These are phyloP conservation scores for Neofusicoccum ribis DNA, from an alignment of 2,329 filamentous ascomycete species.

Conservation along the genomic window DNA sequence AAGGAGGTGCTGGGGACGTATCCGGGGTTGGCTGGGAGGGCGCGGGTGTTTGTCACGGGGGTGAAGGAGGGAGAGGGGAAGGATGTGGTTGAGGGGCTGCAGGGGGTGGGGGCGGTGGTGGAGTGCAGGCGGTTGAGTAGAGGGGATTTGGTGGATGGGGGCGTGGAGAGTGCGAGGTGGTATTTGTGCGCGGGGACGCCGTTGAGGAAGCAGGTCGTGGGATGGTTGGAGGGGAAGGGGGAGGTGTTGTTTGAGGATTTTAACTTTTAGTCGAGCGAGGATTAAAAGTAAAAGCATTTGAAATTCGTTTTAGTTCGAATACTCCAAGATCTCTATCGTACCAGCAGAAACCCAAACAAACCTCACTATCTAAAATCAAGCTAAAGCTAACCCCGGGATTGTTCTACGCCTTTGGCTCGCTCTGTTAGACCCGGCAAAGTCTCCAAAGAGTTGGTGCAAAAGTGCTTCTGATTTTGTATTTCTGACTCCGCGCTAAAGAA, in stretches of 20 bases:
- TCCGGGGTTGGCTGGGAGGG: slow-evolving; percentile 52
- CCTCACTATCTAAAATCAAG: no score
- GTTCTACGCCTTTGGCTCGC: no score
- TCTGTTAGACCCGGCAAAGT: no score
- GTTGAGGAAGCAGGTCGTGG: slow-evolving; percentile 51
- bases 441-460: no score
- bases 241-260: slow-evolving; percentile 55
- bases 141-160: slow-evolving; percentile 39
- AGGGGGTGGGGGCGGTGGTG: slow-evolving; percentile 26
- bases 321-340: no score
- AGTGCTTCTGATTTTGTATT: no score
- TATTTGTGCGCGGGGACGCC: slow-evolving; percentile 60
- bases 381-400: no score
- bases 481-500: no score
- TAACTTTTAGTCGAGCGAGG: slow-evolving; percentile 33
- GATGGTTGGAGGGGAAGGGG: slow-evolving; percentile 48
- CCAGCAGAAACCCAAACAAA: no score
- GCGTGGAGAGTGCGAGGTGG: slow-evolving; percentile 40
- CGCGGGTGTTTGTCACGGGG: slow-evolving; percentile 67
- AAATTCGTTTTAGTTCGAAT: no score
- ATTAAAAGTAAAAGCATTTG: no score
- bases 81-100: slow-evolving; percentile 35
- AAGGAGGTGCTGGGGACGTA: slow-evolving; percentile 58
- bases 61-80: slow-evolving; percentile 34
- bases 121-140: slow-evolving; percentile 49